Percentiles rank a stretch among this genome's conserved stretches.
These are phyloP conservation scores for Trichocladium uniseriatum DNA, from an alignment of 495 filamentous ascomycete species.

Conservation along the genomic window DNA sequence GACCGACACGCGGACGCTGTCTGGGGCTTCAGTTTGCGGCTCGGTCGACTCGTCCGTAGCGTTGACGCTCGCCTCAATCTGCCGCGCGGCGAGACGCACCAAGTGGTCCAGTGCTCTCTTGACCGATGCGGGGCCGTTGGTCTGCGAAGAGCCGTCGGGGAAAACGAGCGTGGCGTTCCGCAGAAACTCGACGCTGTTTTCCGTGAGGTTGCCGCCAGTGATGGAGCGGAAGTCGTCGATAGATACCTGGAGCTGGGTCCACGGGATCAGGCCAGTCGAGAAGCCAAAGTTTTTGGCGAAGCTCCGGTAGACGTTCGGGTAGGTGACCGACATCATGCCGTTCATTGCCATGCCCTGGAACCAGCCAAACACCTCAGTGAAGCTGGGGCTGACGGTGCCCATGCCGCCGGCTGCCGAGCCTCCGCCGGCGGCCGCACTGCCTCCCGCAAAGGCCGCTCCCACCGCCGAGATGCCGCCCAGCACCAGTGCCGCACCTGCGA, in stretches of 20 bases:
- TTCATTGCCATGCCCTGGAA: slow-evolving; percentile 93
- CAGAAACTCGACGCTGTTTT: slow-evolving; percentile 66
- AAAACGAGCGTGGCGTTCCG: slow-evolving; percentile 63
- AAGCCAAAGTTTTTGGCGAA: slow-evolving; percentile 92
- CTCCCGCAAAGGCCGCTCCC: slow-evolving; percentile 47
- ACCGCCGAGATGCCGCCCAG: slow-evolving; percentile 65
- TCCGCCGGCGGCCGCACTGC: slow-evolving; percentile 27
- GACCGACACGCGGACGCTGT: slow-evolving; percentile 37
- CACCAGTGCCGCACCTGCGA: slow-evolving; percentile 77
- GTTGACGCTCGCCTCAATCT: slow-evolving; percentile 45
- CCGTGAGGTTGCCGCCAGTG: slow-evolving; percentile 82
- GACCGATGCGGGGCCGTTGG: slow-evolving; percentile 27
- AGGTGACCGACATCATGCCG: slow-evolving; percentile 86
- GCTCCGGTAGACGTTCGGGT: slow-evolving; percentile 76
- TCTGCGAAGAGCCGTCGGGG: slow-evolving; percentile 39
- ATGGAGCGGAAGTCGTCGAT: slow-evolving; percentile 75
- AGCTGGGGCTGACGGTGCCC: slow-evolving; percentile 67
- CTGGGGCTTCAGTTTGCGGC: slow-evolving; percentile 19
- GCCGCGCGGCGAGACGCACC: slow-evolving; percentile 38
- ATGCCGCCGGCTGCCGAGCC: slow-evolving; percentile 50
- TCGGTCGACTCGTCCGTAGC: slow-evolving; percentile 17
- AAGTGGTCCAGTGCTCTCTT: slow-evolving; percentile 49
- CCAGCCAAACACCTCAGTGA: slow-evolving; percentile 77
- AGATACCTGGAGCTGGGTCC: slow-evolving; percentile 65
- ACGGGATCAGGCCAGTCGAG: slow-evolving; percentile 75